Base-by-base conservation (phyloP, 441 rosid species). In the Viola pubescens region DNA sequence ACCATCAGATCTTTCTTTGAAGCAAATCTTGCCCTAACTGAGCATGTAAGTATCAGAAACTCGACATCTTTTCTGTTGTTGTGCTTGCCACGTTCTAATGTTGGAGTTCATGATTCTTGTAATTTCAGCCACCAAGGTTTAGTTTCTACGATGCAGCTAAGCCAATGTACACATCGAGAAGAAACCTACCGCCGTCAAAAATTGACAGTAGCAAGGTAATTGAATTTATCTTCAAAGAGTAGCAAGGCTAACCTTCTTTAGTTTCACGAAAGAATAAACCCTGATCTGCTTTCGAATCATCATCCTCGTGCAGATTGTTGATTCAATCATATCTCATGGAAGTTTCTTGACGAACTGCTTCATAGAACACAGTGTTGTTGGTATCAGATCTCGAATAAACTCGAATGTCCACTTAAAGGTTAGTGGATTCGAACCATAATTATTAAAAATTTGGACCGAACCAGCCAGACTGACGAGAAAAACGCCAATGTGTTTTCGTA, bases 1-100 rank as follows among this genome's bases (percentile, higher is more conserved):
- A 92, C 95, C 6, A 87, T 92, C 81, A 78, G 90, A 80, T 92
- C 98, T 58, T 89, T 89, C 85, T 92, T 92, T 51, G 79, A 81
- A 65, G 95, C 95, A 63, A 91, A 89, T 68, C 95, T 91, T 58
- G 95, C 96, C 61, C 91, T 91, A 54, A 83, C 96, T 11, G 87
- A 76, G 66, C 95, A 91, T 77, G 98, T 89, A 79, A 82, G 85
- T 56, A 43, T 34, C 63, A 34, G 54, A 56, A 46, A 46, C 14
- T 26, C 47, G 7, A 46, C n/a, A 4, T 9, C 6, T 26, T 26
- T 26, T 26, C 34, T 26, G 34, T 2, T 26, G 34, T 26, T 26
- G 34, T 26, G 34, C 34, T 26, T 26, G 34, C 34, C 34, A 26
- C 2, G 2, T 26, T 26, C 3, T 26, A 1, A 26, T 26, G 34